Percentiles rank a stretch among this genome's conserved stretches.
Evolutionary conservation across 1,284 basidiomycete species (phyloP).

Genomic region (Grifola frondosa): DNA sequence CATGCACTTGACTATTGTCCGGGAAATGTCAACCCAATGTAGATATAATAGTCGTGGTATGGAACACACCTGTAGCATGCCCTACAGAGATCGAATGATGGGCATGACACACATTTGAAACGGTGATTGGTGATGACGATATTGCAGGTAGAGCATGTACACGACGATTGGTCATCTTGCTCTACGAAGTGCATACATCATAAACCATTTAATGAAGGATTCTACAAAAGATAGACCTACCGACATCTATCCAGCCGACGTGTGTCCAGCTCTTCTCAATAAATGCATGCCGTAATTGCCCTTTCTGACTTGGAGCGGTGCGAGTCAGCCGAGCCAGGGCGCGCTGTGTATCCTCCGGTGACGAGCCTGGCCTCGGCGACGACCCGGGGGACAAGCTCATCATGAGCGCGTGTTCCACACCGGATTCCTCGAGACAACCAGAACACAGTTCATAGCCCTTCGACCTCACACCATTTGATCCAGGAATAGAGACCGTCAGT

Average conservation of each 20-base stretch:
- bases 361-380: constrained; percentile 42
- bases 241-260: constrained; percentile 82
- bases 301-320: constrained; percentile 65
- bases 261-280: constrained; percentile 82
- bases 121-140: constrained; percentile 59
- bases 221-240: constrained; percentile 45
- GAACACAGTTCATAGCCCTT: constrained; percentile 82
- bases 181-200: constrained; percentile 41
- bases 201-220: background rate
- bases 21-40: background rate
- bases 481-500: constrained; percentile 6
- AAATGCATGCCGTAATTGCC: constrained; percentile 78
- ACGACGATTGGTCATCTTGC: constrained; percentile 62
- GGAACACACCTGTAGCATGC: constrained; percentile 70
- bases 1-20: constrained; percentile 70
- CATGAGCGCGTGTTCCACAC: constrained; percentile 74
- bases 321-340: constrained; percentile 56
- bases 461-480: constrained; percentile 2
- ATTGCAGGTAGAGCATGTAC: constrained; percentile 78
- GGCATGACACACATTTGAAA: constrained; percentile 84
- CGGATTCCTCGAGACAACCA: constrained; percentile 72
- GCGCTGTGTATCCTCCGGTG: constrained; percentile 48
- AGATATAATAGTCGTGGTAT: constrained; percentile 1
- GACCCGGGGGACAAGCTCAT: constrained; percentile 48
- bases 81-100: constrained; percentile 76